These are phyloP conservation scores for Aspergillus awamori DNA, from an alignment of 2,329 filamentous ascomycete genomes.

Conservation along the genomic window DNA sequence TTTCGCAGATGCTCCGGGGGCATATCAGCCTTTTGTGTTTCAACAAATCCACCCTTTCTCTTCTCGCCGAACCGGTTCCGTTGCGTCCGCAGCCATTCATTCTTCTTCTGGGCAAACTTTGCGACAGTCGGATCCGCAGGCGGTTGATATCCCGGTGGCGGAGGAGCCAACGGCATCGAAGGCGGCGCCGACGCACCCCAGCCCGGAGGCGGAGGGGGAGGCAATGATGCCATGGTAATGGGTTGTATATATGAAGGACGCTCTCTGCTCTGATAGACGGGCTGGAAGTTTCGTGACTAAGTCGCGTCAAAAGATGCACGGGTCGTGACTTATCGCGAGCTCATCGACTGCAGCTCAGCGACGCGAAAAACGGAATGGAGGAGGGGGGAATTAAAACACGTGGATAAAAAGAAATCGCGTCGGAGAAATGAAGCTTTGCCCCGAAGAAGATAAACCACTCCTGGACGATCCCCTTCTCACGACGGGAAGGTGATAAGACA, in stretches of 20 bases:
- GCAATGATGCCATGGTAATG: slow-evolving; percentile 60
- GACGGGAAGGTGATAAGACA: slow-evolving; percentile 29
- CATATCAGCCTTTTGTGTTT: slow-evolving; percentile 98
- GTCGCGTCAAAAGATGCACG: slow-evolving; percentile 37
- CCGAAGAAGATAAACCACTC: slow-evolving; percentile 24
- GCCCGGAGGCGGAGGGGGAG: slow-evolving; percentile 69
- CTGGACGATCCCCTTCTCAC: slow-evolving; percentile 33
- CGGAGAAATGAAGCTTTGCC: slow-evolving; percentile 15
- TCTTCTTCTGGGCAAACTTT: slow-evolving; percentile 98
- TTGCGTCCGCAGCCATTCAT: slow-evolving; percentile 92
- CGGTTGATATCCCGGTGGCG: slow-evolving; percentile 82
- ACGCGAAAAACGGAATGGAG: neutral
- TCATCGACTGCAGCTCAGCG: slow-evolving; percentile 17
- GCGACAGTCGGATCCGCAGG: slow-evolving; percentile 79
- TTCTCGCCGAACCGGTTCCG: slow-evolving; percentile 95
- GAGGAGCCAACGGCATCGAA: slow-evolving; percentile 64
- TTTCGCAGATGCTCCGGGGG: slow-evolving; percentile 97
- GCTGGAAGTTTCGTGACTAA: slow-evolving; percentile 28
- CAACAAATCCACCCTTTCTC: slow-evolving; percentile 91
- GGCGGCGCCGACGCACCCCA: slow-evolving; percentile 59
- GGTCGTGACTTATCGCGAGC: slow-evolving; percentile 24
- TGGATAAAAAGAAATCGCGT: slow-evolving; percentile 6
- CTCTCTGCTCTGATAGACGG: slow-evolving; percentile 28
- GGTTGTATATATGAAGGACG: slow-evolving; percentile 13
- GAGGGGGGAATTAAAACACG: slow-evolving; percentile 2